phyloP scores from a whole-genome alignment of 1,284 basidiomycete species.

The Gymnopus androsaceus region DNA sequence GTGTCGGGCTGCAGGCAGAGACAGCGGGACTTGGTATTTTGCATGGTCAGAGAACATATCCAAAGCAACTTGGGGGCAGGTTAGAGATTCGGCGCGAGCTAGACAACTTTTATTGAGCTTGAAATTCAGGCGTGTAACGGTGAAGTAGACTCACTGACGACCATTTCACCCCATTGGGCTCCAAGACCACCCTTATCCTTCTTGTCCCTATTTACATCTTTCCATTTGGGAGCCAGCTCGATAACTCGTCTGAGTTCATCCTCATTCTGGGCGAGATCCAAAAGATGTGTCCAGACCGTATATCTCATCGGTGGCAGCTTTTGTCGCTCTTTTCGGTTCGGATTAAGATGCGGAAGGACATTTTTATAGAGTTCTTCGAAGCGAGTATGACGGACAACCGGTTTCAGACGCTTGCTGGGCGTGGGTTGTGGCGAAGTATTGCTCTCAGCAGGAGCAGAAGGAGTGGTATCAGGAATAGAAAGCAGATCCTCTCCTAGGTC shows the following conservation, averaged over 20 bases:
- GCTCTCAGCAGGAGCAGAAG: background rate
- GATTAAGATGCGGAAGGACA: slow-evolving; percentile 9
- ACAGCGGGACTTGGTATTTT: slow-evolving; percentile 60
- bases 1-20: slow-evolving; percentile 51
- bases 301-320: slow-evolving; percentile 31
- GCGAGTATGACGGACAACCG: background rate
- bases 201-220: slow-evolving; percentile 34
- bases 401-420: slow-evolving; percentile 13
- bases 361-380: slow-evolving; percentile 10
- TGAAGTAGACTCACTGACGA: slow-evolving; percentile 47
- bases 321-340: slow-evolving; percentile 21
- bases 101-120: background rate
- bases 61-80: slow-evolving; percentile 56
- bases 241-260: slow-evolving; percentile 48
- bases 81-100: slow-evolving; percentile 64
- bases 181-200: slow-evolving; percentile 33
- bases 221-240: slow-evolving; percentile 49
- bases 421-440: background rate
- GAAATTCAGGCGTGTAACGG: background rate
- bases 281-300: slow-evolving; percentile 47
- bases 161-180: slow-evolving; percentile 40
- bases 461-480: slow-evolving; percentile 7
- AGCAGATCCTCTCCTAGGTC: slow-evolving; percentile 25
- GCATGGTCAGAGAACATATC: slow-evolving; percentile 61
- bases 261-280: slow-evolving; percentile 47